phyloP scores from a whole-genome alignment of 73 alveolate species.

The Paramecium primaurelia region DNA sequence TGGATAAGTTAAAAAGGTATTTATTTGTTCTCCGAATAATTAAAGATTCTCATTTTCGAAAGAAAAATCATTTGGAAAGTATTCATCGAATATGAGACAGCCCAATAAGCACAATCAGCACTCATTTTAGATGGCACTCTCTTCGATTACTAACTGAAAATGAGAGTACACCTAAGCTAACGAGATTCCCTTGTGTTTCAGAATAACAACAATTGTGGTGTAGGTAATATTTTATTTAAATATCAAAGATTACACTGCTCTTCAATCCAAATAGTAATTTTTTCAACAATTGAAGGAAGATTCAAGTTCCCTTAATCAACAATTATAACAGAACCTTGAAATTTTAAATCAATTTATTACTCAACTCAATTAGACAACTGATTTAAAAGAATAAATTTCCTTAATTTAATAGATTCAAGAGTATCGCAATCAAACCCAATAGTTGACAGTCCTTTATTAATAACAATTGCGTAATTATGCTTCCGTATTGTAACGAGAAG shows the following conservation, averaged over 20 bases:
- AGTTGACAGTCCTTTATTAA: slow-evolving; percentile 33
- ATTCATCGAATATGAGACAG: slow-evolving; percentile 33
- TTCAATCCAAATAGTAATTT: background rate
- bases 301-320: background rate
- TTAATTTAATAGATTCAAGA: background rate
- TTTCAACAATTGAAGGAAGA: background rate
- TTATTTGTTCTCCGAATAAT: background rate
- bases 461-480: slow-evolving; percentile 20
- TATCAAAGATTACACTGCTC: slow-evolving; percentile 16
- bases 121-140: slow-evolving; percentile 44
- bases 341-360: background rate
- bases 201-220: slow-evolving; percentile 44
- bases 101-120: slow-evolving; percentile 26
- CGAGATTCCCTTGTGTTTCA: slow-evolving; percentile 12
- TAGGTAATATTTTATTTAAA: background rate
- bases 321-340: background rate
- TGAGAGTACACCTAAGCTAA: slow-evolving; percentile 40
- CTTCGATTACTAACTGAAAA: slow-evolving; percentile 12
- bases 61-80: slow-evolving; percentile 46
- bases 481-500: slow-evolving; percentile 27
- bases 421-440: slow-evolving; percentile 24
- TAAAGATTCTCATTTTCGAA: slow-evolving; percentile 40
- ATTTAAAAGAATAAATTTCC: background rate
- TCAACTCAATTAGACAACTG: background rate
- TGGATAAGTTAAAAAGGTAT: slow-evolving; percentile 33